Evolutionary conservation across 345 rosid genomes (phyloP), one percentile per base, ranked within the genome.

Genomic region (Brassica incana): DNA sequence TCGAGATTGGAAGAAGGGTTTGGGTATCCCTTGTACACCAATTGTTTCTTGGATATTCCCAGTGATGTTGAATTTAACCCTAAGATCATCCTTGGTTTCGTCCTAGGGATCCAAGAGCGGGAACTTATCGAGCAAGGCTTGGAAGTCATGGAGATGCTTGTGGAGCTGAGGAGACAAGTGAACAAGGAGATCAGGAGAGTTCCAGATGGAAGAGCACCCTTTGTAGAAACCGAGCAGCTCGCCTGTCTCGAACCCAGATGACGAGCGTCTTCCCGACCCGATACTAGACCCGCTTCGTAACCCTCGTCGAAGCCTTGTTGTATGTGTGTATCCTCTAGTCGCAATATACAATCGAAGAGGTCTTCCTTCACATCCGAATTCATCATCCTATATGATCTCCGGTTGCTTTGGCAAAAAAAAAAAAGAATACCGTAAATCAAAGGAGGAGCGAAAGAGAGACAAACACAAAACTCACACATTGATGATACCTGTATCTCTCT

Each of bases 181-280:
- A 27, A 79, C 69, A 73, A 79, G 83, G 73, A 90, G 82, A 5
- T 74, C 88, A 5, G 94, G 86, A 3, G 95, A 86, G 71, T 71
- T 88, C 93, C 95, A 91, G 9, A 92, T 77, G 45, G 83, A 88
- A 58, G 87, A 84, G 77, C 97, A 95, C 52, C 97, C 95, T 43
- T 75, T 82, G 84, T 95, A 92, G 85, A 95, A 86, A 1, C 97
- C 97, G 12, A 90, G 61, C 36, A 91, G 91, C 83, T 95, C 95
- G 8, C 97, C 97, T 14, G 84, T 81, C 61, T 87, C 96, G 79
- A 90, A 90, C 35, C 99, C 99, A 77, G 68, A 70, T 77, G 76
- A 40, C 79, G 84, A 29, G 82, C 81, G 54, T 91, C 97, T 73
- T 91, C 89, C 36, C 76, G 77, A 25, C 97, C 98, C 2, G 87